Percentiles rank a stretch among this genome's conserved stretches.
Evolutionary conservation across 2,329 filamentous ascomycete species (phyloP).

Genomic region (Drechslerella coelobrocha): DNA sequence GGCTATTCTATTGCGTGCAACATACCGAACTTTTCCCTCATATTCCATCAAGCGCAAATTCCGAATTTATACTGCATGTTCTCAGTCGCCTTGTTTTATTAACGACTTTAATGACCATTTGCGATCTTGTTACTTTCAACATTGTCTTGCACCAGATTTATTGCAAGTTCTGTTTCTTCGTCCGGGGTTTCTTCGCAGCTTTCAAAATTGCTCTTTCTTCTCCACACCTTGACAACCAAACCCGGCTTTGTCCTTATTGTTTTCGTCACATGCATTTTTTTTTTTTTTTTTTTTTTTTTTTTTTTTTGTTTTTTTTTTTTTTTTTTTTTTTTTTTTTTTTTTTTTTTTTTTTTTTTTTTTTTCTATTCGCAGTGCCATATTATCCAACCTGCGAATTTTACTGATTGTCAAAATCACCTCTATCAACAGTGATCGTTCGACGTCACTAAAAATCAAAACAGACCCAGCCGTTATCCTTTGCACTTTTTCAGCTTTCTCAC

Average conservation of each 20-base stretch:
- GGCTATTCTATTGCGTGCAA: slow-evolving; percentile 22
- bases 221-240: slow-evolving; percentile 12
- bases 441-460: neutral
- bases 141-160: slow-evolving; percentile 17
- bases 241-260: slow-evolving; percentile 9
- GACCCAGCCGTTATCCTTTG: neutral
- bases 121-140: slow-evolving; percentile 8
- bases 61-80: slow-evolving; percentile 26
- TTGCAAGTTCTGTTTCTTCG: slow-evolving; percentile 14
- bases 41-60: slow-evolving; percentile 18
- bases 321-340: slow-evolving; percentile 1
- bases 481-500: neutral
- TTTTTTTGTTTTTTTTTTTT: slow-evolving; percentile 1
- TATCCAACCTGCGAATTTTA: too few relatives aligned
- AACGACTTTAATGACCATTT: slow-evolving; percentile 47
- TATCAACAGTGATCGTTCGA: neutral
- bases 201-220: slow-evolving; percentile 8
- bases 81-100: slow-evolving; percentile 17
- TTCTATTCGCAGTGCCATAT: too few relatives aligned
- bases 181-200: neutral
- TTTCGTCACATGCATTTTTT: slow-evolving; percentile 11
- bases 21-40: slow-evolving; percentile 1
- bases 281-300: slow-evolving; percentile 7
- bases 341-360: neutral
- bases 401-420: too few relatives aligned